Conservation (phyloP, 192 early-diverging fungal species). For the Linnemannia elongata region DNA sequence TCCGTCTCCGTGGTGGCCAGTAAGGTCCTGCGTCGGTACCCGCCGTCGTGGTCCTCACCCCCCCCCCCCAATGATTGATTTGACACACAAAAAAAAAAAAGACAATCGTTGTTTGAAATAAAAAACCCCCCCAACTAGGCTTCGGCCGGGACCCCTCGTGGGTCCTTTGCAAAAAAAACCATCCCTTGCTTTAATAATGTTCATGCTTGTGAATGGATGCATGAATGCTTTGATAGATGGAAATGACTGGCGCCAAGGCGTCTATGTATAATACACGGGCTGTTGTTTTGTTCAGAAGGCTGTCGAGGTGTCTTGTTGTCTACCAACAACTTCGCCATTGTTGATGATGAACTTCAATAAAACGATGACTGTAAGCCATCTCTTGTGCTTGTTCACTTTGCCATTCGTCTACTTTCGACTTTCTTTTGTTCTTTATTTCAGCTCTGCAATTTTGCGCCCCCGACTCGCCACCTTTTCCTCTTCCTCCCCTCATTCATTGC, state of each 20-base stretch:
- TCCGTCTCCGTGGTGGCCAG: constrained; percentile 85
- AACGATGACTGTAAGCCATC: background rate
- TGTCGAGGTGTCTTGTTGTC: too few species aligned
- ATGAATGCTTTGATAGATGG: background rate
- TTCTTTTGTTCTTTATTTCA: background rate
- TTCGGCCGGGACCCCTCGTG: background rate
- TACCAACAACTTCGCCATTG: too few species aligned
- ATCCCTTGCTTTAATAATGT: background rate
- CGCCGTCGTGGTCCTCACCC: background rate
- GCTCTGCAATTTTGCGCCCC: background rate
- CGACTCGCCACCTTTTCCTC: background rate
- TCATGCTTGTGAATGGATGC: background rate
- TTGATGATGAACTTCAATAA: background rate
- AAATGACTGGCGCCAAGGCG: background rate
- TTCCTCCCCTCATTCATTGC: background rate
- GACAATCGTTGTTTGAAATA: constrained; percentile 10
- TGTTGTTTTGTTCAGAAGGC: background rate
- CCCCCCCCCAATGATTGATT: background rate
- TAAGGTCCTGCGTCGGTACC: constrained; percentile 7
- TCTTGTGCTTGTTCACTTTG: background rate
- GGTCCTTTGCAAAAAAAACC: constrained; percentile 4
- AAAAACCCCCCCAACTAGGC: background rate
- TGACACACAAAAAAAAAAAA: background rate
- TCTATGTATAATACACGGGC: background rate
- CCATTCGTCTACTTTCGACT: background rate